Base-by-base conservation (phyloP, 352 stramenopile species). In the Pythium phragmiticola region DNA sequence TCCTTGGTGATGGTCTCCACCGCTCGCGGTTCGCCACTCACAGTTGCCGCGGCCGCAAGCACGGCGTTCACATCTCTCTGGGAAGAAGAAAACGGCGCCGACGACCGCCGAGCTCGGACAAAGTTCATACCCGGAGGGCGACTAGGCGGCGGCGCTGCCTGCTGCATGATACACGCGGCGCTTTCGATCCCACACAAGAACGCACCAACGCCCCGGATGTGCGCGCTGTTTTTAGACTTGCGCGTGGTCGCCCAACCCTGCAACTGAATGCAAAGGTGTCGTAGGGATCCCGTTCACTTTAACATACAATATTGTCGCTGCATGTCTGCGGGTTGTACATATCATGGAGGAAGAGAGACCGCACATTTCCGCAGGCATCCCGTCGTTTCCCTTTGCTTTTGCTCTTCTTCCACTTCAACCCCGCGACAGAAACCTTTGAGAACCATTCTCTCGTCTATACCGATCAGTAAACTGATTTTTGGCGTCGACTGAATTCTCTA, bases 61-160 rank as follows among this genome's bases (percentile, higher is more conserved):
- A 36, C 64, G 9, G n/a, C 51, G 14, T 56, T 14, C 0, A 67
- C 37, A 60, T 67, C 46, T 59, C 48, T 50, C 30, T 59, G 59
- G 1, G 65, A 64, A n/a, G 46, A 39, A 3, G 54, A 17, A 37
- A 70, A 70, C 26, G 64, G 64, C 9, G 64, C 64, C 8, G 57
- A 65, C 23, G 45, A 58, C 0, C 64, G 49, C 21, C 64, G 57
- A n/a, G 36, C 41, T 0, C 60, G 52, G 23, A 52, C 28, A n/a
- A 57, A 60, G 39, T 3, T 45, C 41, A 54, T 42, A 4, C 52
- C 54, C 7, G 39, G 46, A 13, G 52, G 57, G 5, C 45, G 50
- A 14, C 45, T 63, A 23, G 57, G 64, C 16, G 52, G 52, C 8
- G 64, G 57, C 39, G 19, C 45, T 7, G 52, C 37, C 7, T 49